Percentiles rank a stretch among this genome's conserved stretches.
These are phyloP conservation scores for Catenaria anguillulae DNA, from an alignment of 371 early-diverging fungal genomes.

Conservation along the genomic window DNA sequence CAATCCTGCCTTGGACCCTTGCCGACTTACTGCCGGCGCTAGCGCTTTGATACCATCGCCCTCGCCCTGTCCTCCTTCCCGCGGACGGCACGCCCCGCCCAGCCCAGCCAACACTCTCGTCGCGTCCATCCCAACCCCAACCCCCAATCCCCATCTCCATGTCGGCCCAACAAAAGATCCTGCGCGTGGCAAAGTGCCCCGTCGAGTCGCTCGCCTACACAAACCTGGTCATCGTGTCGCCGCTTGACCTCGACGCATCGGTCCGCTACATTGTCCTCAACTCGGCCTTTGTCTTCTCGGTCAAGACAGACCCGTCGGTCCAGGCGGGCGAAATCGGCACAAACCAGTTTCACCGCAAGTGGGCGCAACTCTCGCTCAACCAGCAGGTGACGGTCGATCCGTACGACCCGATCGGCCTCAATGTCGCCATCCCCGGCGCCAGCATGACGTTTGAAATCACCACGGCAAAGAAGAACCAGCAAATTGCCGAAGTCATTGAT, in stretches of 20 bases:
- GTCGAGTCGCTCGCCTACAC: slow-evolving; percentile 54
- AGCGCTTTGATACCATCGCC: too few relatives aligned
- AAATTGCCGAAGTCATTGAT: slow-evolving; percentile 15
- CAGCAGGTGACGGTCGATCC: slow-evolving; percentile 66
- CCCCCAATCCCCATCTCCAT: too few relatives aligned
- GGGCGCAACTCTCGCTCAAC: slow-evolving; percentile 67
- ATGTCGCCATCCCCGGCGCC: background rate
- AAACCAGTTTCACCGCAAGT: slow-evolving; percentile 60
- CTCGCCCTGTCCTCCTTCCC: too few relatives aligned
- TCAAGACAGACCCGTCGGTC: slow-evolving; percentile 47
- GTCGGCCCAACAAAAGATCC: slow-evolving; percentile 1
- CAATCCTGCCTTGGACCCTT: too few relatives aligned
- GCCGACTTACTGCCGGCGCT: too few relatives aligned
- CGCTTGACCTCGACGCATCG: slow-evolving; percentile 49
- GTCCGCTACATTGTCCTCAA: slow-evolving; percentile 60
- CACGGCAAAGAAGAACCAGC: background rate
- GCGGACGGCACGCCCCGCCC: too few relatives aligned
- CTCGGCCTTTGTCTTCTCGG: slow-evolving; percentile 57
- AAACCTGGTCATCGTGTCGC: slow-evolving; percentile 57
- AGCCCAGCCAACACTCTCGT: too few relatives aligned
- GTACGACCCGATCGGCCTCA: slow-evolving; percentile 36
- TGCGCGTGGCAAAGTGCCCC: slow-evolving; percentile 39
- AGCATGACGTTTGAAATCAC: slow-evolving; percentile 4
- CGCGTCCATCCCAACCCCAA: too few relatives aligned
- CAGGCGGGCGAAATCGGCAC: slow-evolving; percentile 56